phyloP scores from a whole-genome alignment of 805 yeast species.

The Lachancea nothofagi region DNA sequence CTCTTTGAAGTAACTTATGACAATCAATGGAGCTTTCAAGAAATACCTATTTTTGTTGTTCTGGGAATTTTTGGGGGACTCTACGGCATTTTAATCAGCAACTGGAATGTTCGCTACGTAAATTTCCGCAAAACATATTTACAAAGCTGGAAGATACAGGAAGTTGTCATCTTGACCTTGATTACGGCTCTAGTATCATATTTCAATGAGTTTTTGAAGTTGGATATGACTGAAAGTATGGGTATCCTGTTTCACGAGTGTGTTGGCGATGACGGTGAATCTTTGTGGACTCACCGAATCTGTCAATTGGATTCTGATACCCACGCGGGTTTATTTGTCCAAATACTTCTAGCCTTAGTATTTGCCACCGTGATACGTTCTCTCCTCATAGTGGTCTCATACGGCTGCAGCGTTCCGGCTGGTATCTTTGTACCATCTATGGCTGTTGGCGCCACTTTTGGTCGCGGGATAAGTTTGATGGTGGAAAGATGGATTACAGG shows the following conservation, averaged over 20 bases:
- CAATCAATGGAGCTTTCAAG: conserved; percentile 79
- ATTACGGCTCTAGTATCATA: conserved; percentile 75
- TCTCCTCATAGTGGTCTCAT: conserved; percentile 70
- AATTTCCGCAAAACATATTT: conserved; percentile 71
- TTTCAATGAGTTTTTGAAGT: conserved; percentile 69
- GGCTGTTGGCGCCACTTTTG: conserved; percentile 95
- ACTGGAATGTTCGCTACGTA: conserved; percentile 69
- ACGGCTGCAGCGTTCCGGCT: conserved; percentile 94
- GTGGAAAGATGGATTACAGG: conserved; percentile 47
- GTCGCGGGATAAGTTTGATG: conserved; percentile 75
- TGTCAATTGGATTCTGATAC: conserved; percentile 36
- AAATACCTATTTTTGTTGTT: conserved; percentile 70
- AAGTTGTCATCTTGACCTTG: conserved; percentile 60
- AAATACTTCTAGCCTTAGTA: conserved; percentile 47
- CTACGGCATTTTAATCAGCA: conserved; percentile 74
- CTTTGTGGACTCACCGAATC: conserved; percentile 37
- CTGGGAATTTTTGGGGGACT: conserved; percentile 89
- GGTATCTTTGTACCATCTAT: conserved; percentile 96
- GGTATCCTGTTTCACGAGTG: conserved; percentile 84
- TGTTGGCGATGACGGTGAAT: conserved; percentile 34
- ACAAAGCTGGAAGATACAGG: conserved; percentile 44
- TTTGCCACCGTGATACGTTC: conserved; percentile 71
- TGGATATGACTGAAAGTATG: conserved; percentile 97
- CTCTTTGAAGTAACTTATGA: conserved; percentile 88
- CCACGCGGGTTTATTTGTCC: conserved; percentile 23